Evolutionary conservation across 371 early-diverging fungal species (phyloP).

Genomic region (Mortierella sp.): DNA sequence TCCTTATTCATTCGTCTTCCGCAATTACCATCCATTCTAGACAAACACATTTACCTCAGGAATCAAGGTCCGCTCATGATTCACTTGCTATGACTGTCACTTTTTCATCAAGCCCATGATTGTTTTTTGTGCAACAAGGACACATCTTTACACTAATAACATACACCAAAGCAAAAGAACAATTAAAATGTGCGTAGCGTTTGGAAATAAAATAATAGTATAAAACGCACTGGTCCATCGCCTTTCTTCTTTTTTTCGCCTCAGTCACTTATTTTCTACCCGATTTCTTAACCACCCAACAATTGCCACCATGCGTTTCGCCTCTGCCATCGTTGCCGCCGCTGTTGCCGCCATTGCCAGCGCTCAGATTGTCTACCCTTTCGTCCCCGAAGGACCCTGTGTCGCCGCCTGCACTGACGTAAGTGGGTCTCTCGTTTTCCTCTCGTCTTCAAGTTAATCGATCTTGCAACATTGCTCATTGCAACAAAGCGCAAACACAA

Average conservation of each 20-base stretch:
- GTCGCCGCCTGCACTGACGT: constrained; percentile 33
- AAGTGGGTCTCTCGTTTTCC: neutral
- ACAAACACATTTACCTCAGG: neutral
- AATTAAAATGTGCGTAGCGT: too few species aligned
- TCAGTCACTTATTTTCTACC: neutral
- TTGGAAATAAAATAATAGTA: neutral
- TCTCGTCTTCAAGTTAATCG: neutral
- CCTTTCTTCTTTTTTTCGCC: neutral
- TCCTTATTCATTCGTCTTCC: neutral
- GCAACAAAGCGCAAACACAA: neutral
- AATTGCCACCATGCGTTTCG: constrained; percentile 25
- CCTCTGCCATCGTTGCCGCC: constrained; percentile 23
- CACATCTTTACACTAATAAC: neutral
- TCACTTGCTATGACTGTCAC: neutral
- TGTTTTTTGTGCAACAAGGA: neutral
- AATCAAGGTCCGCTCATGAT: neutral
- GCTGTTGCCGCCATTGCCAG: constrained; percentile 19
- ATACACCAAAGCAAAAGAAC: neutral
- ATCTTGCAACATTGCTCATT: neutral
- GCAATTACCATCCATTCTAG: neutral
- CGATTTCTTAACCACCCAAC: neutral
- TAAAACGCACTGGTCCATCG: neutral
- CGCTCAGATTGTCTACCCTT: constrained; percentile 38
- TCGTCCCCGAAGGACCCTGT: constrained; percentile 37
- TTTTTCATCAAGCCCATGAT: neutral